A percentile compares a stretch with the other conserved stretches of the same genome.
These are phyloP conservation scores for Chaetomium sp. DNA, from an alignment of 2,329 filamentous ascomycete species.

Conservation along the genomic window DNA sequence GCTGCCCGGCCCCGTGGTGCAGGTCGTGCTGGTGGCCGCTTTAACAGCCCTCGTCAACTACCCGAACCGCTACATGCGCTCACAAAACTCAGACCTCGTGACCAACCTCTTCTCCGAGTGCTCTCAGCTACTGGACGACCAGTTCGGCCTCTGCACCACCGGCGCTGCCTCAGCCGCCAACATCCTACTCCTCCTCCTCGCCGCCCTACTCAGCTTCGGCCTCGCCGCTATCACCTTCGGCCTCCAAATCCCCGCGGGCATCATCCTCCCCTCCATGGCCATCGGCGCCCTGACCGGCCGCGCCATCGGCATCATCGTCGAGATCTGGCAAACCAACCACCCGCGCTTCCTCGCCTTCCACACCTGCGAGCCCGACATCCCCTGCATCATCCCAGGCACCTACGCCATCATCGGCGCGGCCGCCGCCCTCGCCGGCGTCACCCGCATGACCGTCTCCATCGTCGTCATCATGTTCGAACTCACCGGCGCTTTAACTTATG, in stretches of 20 bases:
- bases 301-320: constrained; percentile 80
- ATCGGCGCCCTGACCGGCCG: constrained; percentile 88
- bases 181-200: constrained; percentile 75
- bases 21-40: constrained; percentile 73
- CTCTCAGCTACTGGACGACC: constrained; percentile 72
- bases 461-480: constrained; percentile 99
- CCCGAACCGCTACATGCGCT: constrained; percentile 92
- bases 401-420: constrained; percentile 96
- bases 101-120: constrained; percentile 91
- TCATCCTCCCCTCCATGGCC: constrained; percentile 92
- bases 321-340: constrained; percentile 77
- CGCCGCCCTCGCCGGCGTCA: constrained; percentile 87
- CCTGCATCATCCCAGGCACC: constrained; percentile 87
- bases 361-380: constrained; percentile 75
- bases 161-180: constrained; percentile 76
- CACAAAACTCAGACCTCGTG: constrained; percentile 85
- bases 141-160: constrained; percentile 83
- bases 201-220: constrained; percentile 75
- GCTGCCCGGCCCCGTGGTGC: constrained; percentile 66
- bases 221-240: constrained; percentile 87
- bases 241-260: constrained; percentile 87
- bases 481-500: constrained; percentile 90
- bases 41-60: constrained; percentile 88
- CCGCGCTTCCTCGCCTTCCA: constrained; percentile 71
- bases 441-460: constrained; percentile 94